Evolutionary conservation across 2,329 filamentous ascomycete genomes (phyloP).

Genomic region (Diaporthe sp.): DNA sequence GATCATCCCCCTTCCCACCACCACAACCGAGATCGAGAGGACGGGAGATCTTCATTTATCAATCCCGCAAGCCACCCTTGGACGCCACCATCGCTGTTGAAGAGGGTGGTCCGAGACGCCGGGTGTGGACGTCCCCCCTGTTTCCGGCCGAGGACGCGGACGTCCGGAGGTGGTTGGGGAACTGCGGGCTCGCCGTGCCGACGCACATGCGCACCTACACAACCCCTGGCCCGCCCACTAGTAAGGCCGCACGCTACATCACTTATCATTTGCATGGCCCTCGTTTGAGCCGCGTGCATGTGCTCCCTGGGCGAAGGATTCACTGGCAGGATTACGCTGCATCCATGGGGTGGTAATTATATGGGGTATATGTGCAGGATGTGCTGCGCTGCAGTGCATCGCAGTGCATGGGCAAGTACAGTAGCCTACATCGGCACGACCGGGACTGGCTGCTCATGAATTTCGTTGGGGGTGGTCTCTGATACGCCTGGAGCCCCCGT

Average conservation of each 20-base stretch:
- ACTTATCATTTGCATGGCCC: not conserved
- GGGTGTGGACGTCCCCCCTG: constrained; percentile 2
- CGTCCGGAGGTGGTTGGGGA: constrained; percentile 34
- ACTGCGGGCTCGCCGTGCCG: constrained; percentile 19
- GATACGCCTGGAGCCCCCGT: not conserved
- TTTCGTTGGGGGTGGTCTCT: not conserved
- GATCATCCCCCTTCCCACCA: constrained; percentile 1
- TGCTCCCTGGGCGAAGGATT: not conserved
- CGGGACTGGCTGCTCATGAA: not conserved
- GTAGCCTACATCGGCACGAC: not conserved
- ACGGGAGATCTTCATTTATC: constrained; percentile 19
- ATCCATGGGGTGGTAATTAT: not conserved
- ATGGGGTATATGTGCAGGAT: not conserved
- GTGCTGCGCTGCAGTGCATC: not conserved
- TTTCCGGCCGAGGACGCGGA: constrained; percentile 22
- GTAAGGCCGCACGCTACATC: not conserved
- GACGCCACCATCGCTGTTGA: not conserved
- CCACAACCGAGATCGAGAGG: not conserved
- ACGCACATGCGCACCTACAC: not conserved
- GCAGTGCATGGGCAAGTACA: not conserved
- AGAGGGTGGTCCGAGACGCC: constrained; percentile 2
- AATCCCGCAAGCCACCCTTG: not conserved
- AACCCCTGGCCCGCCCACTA: not conserved
- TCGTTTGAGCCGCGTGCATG: not conserved
- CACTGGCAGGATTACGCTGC: not conserved